Evolutionary conservation across 139 green algal genomes (phyloP), one percentile per base, ranked within the genome.

Genomic region (Asterochloris erici): DNA sequence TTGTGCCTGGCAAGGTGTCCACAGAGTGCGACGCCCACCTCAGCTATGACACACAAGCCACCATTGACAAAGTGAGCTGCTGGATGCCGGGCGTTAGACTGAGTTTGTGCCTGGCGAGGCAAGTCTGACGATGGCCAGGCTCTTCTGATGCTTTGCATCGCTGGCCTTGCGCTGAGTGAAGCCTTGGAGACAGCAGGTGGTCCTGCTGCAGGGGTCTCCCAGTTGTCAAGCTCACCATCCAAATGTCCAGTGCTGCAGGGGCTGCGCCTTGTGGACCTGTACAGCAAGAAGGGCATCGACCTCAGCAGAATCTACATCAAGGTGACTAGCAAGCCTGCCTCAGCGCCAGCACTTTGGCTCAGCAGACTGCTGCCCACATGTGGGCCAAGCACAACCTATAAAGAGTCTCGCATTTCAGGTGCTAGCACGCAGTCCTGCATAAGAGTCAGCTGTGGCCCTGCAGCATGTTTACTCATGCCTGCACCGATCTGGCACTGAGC

Each of bases 11-110:
- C 0, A 81, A 91, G 19, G 86, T 90, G 0, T 95, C 88, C 19
- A 97, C 93, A 24, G 94, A 97, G 88, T 90, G 92, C 69, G 90
- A 95, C 85, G 92, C 92, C 1, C 88, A 92, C 81, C 89, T 95
- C 19, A 88, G 81, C 21, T 93, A 90, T 83, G 89, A 96, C 84
- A 92, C 90, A n/a, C 69, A 86, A 38, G 87, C 87, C 10, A 96
- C 89, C 10, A 80, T 93, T 10, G 91, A 93, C 85, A 96, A 97
- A 88, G 82, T 85, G 61, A 29, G 23, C 83, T 89, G 17, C 47
- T 75, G 21, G n/a, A 68, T 0, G 38, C 60, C 19, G 64, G 15
- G 64, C 28, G 74, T 21, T 83, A 9, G 9, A 69, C 69, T n/a
- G 19, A 80, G 4, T 80, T 2, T 69, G 17, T 71, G 77, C n/a